These are phyloP conservation scores for Vinca minor DNA, from an alignment of 257 asterid genomes.

Conservation along the genomic window DNA sequence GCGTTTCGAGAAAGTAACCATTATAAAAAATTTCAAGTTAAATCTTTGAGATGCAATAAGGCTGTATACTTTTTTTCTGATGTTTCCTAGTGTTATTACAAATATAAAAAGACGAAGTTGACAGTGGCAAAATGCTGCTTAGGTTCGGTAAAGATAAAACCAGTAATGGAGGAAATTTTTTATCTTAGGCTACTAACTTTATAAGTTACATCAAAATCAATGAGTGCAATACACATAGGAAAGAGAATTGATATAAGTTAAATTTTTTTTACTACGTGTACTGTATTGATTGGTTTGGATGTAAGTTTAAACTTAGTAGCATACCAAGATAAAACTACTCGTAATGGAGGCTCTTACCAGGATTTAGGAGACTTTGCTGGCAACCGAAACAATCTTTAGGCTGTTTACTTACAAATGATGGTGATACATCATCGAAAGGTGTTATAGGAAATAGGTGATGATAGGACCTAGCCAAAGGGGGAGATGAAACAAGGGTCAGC, in stretches of 20 bases:
- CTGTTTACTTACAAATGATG: slow-evolving; percentile 30
- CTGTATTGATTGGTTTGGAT: no score
- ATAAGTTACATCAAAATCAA: no score
- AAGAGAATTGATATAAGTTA: no score
- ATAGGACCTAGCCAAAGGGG: slow-evolving; percentile 94
- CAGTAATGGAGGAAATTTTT: no score
- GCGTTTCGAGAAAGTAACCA: neutral
- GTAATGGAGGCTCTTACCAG: slow-evolving; percentile 53
- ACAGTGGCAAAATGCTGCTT: neutral
- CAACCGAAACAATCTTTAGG: slow-evolving; percentile 73
- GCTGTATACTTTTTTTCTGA: neutral
- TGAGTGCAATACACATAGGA: no score
- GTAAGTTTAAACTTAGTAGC: no score
- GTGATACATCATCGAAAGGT: slow-evolving; percentile 73
- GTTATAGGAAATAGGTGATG: slow-evolving; percentile 94
- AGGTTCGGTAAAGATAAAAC: neutral
- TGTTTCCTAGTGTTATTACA: neutral
- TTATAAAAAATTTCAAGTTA: neutral
- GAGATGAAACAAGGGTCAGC: slow-evolving; percentile 90
- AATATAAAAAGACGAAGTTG: neutral
- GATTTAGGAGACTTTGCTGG: slow-evolving; percentile 68
- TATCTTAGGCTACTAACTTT: no score
- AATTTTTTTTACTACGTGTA: no score
- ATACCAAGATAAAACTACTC: no score
- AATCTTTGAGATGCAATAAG: neutral